phyloP scores from a whole-genome alignment of 371 early-diverging fungal genomes.

The Haplosporangium sp. region DNA sequence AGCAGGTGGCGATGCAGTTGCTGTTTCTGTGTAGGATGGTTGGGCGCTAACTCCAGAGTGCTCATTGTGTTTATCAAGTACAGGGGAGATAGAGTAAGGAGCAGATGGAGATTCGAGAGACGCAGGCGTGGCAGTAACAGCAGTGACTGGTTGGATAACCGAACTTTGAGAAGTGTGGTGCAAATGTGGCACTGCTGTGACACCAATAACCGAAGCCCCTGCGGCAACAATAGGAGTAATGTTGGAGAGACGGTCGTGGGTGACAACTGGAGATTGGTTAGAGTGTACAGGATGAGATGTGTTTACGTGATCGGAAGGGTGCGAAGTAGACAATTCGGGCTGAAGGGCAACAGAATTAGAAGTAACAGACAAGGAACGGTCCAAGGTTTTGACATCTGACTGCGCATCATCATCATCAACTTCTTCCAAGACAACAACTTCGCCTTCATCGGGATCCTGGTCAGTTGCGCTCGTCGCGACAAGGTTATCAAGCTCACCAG shows the following conservation, averaged over 20 bases:
- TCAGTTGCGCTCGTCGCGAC: conserved; percentile 33
- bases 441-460: conserved; percentile 26
- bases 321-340: conserved; percentile 34
- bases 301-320: conserved; percentile 14
- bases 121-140: conserved; percentile 7
- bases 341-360: conserved; percentile 8
- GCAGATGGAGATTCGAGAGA: no score
- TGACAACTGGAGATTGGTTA: conserved; percentile 5
- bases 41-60: conserved; percentile 6
- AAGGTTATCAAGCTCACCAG: conserved; percentile 45
- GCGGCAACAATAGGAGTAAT: background rate
- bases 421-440: conserved; percentile 28
- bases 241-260: no score
- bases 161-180: conserved; percentile 5
- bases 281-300: background rate
- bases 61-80: conserved; percentile 8
- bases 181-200: conserved; percentile 27
- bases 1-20: conserved; percentile 4
- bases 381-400: background rate
- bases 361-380: conserved; percentile 5
- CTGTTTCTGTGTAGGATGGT: background rate
- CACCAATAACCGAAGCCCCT: background rate
- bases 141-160: background rate
- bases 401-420: conserved; percentile 27
- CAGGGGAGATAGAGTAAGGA: no score